Evolutionary conservation across 495 filamentous ascomycete genomes (phyloP).

Genomic region (Trichoderma erinaceum): DNA sequence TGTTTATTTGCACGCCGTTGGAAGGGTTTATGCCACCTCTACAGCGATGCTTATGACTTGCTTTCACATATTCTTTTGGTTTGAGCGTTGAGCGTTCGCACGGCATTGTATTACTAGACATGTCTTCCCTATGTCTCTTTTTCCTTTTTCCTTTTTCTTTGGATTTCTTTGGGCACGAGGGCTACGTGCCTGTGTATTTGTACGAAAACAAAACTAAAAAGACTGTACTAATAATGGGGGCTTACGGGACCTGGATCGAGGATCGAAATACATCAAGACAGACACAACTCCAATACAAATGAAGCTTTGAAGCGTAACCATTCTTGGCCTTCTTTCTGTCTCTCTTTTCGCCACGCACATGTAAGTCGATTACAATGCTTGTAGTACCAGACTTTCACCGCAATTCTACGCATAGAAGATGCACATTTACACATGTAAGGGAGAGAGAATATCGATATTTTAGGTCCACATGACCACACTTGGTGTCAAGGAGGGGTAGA

Average conservation of each 20-base stretch:
- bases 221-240: background rate
- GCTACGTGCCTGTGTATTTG: background rate
- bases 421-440: background rate
- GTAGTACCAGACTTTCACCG: background rate
- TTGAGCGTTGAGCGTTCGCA: slow-evolving; percentile 13
- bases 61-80: background rate
- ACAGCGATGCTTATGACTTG: background rate
- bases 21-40: background rate
- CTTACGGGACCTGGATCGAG: background rate
- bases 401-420: background rate
- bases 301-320: background rate
- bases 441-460: background rate
- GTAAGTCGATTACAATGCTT: background rate
- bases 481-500: background rate
- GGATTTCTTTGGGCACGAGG: background rate
- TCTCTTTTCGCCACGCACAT: background rate
- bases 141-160: background rate
- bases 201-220: background rate
- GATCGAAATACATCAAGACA: background rate
- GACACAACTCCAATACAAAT: slow-evolving; percentile 9
- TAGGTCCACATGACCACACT: slow-evolving; percentile 1
- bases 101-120: slow-evolving; percentile 5
- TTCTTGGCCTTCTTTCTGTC: background rate
- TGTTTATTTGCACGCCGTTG: background rate
- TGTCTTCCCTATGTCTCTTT: background rate